Evolutionary conservation across 148 eudicot genomes (phyloP), one percentile per base, ranked within the genome.

Genomic region (Vaccinium corymbosum): DNA sequence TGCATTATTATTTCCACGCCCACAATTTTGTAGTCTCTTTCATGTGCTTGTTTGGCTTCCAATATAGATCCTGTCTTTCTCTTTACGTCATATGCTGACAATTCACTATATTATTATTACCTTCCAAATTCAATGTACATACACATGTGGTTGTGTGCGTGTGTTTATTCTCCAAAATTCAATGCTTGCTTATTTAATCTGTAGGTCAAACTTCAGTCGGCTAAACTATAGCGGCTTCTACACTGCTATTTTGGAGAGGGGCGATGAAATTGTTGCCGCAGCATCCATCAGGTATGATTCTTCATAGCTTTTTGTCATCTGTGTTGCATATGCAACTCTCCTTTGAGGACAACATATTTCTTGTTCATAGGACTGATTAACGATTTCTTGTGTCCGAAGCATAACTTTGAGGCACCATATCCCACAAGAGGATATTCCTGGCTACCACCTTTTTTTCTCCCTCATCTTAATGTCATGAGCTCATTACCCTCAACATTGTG

Each of bases 161-260:
- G 57, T 49, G 13, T 64, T 75, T 25, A 20, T 76, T 49, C 25
- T 57, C 51, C 38, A 20, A 14, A 74, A 79, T 38, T 35, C 38
- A 35, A 35, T 35, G 38, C 38, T 86, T 64, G 42, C 42, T 71
- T 70, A 50, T 87, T 78, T 32, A 46, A 55, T 79, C 11, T 81
- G 85, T 85, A 97, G 99, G 81, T 95, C 99, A 85, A 95, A 97
- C 91, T 93, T 97, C 70, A 93, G 90, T 77, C 92, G 99, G 83
- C 83, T 97, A 83, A 87, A 97, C 88, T 97, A 89, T 85, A 90
- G 90, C 87, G 91, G 98, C 78, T 97, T 95, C 83, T 95, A 90
- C 85, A 94, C 99, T 66, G 93, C 90, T 71, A 86, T 97, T 80
- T 86, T 97, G 94, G 99, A 97, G 85, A 93, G 91, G 84, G 97